Conservation (phyloP, 2,329 filamentous ascomycete genomes). For the Arachnopeziza araneosa region DNA sequence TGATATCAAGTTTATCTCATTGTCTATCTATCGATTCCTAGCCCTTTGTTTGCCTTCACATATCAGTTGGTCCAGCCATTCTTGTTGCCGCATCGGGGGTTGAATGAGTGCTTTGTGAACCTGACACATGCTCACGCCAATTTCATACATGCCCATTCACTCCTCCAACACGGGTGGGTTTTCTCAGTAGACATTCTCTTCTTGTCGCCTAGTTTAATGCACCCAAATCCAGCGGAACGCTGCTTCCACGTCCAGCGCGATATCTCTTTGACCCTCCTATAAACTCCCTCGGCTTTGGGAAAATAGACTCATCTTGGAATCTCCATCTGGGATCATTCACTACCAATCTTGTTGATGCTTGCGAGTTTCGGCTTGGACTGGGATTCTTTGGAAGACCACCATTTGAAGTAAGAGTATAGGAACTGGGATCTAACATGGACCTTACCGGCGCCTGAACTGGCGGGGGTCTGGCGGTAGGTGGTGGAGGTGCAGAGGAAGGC, state of each 20-base stretch:
- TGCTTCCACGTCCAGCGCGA: slow-evolving; percentile 85
- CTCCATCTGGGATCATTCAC: slow-evolving; percentile 75
- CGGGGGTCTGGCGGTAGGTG: slow-evolving; percentile 32
- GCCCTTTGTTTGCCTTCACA: not conserved
- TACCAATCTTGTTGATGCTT: slow-evolving; percentile 38
- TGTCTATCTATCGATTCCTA: not conserved
- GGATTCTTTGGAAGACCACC: slow-evolving; percentile 45
- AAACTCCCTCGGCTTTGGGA: slow-evolving; percentile 84
- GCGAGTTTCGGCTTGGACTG: slow-evolving; percentile 37
- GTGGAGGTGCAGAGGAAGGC: slow-evolving; percentile 39
- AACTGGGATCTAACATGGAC: slow-evolving; percentile 67
- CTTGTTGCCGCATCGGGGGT: not conserved
- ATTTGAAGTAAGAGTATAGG: slow-evolving; percentile 67
- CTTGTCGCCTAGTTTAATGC: slow-evolving; percentile 28
- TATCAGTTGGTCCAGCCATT: not conserved
- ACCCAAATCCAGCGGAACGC: slow-evolving; percentile 81
- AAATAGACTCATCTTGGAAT: slow-evolving; percentile 74
- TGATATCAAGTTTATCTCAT: not conserved
- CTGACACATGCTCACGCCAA: not conserved
- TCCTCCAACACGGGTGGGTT: not conserved
- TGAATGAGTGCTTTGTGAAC: not conserved
- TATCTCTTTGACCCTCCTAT: slow-evolving; percentile 71
- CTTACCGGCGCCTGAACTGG: slow-evolving; percentile 42
- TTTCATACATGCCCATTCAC: not conserved
- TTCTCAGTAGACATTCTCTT: not conserved